Conservation (phyloP, 495 filamentous ascomycete genomes). For the Amniculicola lignicola region DNA sequence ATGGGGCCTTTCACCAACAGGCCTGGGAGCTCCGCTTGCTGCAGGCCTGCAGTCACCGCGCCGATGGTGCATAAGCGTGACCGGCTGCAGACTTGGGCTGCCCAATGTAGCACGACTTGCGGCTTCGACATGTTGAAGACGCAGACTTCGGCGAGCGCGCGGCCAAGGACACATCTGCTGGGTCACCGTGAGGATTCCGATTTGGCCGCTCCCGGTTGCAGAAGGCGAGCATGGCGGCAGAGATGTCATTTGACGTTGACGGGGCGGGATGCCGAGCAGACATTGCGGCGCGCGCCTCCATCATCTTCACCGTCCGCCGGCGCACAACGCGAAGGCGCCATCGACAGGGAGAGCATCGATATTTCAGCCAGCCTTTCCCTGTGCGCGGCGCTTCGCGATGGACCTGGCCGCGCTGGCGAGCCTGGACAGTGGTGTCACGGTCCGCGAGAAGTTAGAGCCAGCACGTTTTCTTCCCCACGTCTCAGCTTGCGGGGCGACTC, state of each 20-base stretch:
- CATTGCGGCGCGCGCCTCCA: neutral
- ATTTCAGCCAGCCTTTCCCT: no score
- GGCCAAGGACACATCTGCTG: conserved; percentile 8
- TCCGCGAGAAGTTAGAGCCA: neutral
- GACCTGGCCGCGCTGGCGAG: no score
- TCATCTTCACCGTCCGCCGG: no score
- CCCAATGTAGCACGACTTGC: conserved; percentile 13
- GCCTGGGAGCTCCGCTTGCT: neutral
- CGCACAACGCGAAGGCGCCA: no score
- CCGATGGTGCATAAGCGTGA: conserved; percentile 19
- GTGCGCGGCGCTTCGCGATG: no score
- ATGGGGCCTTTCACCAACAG: neutral
- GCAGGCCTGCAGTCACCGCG: neutral
- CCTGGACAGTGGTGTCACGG: conserved; percentile 1
- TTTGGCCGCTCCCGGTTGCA: conserved; percentile 8
- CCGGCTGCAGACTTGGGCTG: neutral
- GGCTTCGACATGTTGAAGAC: neutral
- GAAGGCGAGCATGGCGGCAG: neutral
- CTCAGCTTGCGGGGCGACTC: conserved; percentile 3
- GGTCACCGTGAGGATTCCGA: conserved; percentile 14
- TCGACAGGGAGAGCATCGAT: no score
- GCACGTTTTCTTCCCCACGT: conserved; percentile 11
- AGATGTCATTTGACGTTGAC: neutral
- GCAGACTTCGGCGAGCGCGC: conserved; percentile 3
- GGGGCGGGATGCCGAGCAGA: neutral